Base-by-base conservation (phyloP, 768 basidiomycete species). In the Lactarius psammicola region DNA sequence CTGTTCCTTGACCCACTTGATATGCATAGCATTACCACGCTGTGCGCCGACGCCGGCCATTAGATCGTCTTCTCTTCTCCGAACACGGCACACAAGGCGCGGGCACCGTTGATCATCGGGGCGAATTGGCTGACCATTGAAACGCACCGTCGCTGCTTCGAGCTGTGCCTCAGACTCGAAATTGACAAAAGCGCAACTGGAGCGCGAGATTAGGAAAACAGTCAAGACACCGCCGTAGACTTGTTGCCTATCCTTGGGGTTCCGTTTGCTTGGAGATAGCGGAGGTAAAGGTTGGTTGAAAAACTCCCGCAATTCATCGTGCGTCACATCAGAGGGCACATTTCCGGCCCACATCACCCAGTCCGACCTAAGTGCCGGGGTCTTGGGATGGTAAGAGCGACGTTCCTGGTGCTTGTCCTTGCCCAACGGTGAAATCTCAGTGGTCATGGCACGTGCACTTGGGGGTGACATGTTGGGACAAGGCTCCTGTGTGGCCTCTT, bases 321-420 rank as follows among this genome's bases (percentile, higher is more conserved):
- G 84, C 3, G 85, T 86, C 18, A 92, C 87, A 71, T 95, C 92
- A 6, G 82, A 81, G 2, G 92, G 92, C 3, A 97, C 89, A 72
- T 98, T 98, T 11, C 95, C 95, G 15, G 87, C 88, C 95, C 95
- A 97, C 92, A 95, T 93, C 1, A 94, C 94, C 92, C 90, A 95
- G 65, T 93, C 92, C 8, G 92, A 92, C 17, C 92, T 84, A 60
- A 90, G 81, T 13, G 85, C 78, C 15, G 89, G 88, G 0, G 87
- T 84, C 63, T 85, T 88, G 2, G 89, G 89, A 68, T 90, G 89
- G 70, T 87, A 89, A 26, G 81, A 71, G 10, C 83, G 81, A 49
- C 87, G 85, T 30, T 77, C 72, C 4, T 6, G 56, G 34, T 42
- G 55, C 33, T 54, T 51, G 18, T 40, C 23, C n/a, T 59, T 36